Evolutionary conservation across 225 moss, liverwort and hornwort genomes (phyloP).

Genomic region (Sphagnum contortum): DNA sequence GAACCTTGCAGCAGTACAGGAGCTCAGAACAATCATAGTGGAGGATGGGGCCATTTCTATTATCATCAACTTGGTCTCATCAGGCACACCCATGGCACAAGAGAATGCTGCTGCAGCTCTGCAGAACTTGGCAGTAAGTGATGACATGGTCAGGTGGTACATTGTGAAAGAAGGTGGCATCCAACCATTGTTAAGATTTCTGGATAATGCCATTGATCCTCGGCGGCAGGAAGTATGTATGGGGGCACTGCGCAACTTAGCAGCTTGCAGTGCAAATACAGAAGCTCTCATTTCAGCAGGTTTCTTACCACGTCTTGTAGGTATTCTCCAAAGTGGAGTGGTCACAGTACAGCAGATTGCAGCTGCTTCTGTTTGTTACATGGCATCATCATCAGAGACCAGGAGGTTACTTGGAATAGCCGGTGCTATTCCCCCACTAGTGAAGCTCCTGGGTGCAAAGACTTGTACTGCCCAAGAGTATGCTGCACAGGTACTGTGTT

Average conservation of each 20-base stretch:
- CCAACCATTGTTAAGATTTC: conserved; percentile 64
- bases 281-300: conserved; percentile 61
- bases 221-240: conserved; percentile 63
- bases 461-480: conserved; percentile 78
- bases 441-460: conserved; percentile 79
- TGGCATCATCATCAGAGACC: conserved; percentile 49
- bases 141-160: conserved; percentile 60
- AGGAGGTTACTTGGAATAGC: conserved; percentile 61
- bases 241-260: conserved; percentile 75
- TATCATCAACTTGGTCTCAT: conserved; percentile 60
- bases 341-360: conserved; percentile 60
- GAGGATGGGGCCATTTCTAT: conserved; percentile 90
- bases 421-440: conserved; percentile 64
- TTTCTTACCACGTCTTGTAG: conserved; percentile 50
- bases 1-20: conserved; percentile 69
- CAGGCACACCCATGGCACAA: conserved; percentile 74
- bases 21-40: conserved; percentile 56
- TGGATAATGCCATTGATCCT: conserved; percentile 53
- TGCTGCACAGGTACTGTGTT: conserved; percentile 46
- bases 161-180: conserved; percentile 81
- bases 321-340: conserved; percentile 44
- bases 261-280: conserved; percentile 66
- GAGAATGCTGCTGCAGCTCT: conserved; percentile 87
- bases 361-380: conserved; percentile 66
- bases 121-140: conserved; percentile 69